phyloP scores from a whole-genome alignment of 2,329 filamentous ascomycete genomes.

The Colletotrichum sp. region DNA sequence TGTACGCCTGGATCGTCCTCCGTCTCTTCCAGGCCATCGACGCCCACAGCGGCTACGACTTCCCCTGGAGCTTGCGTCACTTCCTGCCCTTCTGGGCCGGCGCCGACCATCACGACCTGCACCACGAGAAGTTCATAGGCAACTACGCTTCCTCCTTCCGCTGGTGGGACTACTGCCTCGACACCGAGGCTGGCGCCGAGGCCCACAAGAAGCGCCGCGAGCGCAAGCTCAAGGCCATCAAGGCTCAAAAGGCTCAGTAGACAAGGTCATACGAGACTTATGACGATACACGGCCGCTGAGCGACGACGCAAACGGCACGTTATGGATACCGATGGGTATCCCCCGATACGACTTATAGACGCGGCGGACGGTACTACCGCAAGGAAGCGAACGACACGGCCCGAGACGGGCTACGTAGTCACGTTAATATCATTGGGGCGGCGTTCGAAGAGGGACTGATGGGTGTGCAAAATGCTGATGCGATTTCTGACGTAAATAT shows the following conservation, averaged over 20 bases:
- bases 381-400: conserved; percentile 11
- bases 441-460: conserved; percentile 20
- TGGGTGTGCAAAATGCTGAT: conserved; percentile 4
- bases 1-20: conserved; percentile 95
- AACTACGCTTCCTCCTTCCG: conserved; percentile 98
- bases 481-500: conserved; percentile 19
- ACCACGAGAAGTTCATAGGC: conserved; percentile 98
- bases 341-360: conserved; percentile 14
- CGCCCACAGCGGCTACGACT: conserved; percentile 96
- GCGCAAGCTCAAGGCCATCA: conserved; percentile 70
- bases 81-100: conserved; percentile 98
- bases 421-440: conserved; percentile 21
- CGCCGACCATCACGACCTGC: conserved; percentile 93
- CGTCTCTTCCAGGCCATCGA: conserved; percentile 98
- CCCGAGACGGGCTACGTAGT: background rate
- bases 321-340: background rate
- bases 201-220: conserved; percentile 84
- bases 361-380: background rate
- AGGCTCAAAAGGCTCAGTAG: conserved; percentile 73
- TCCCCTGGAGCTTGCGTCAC: conserved; percentile 95
- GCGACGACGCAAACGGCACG: background rate
- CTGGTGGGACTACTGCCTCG: conserved; percentile 96
- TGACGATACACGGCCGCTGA: background rate
- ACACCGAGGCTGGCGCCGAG: conserved; percentile 91
- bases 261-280: background rate